These are phyloP conservation scores for Suhomyces guaymorum DNA, from an alignment of 1,139 yeast genomes.

Conservation along the genomic window DNA sequence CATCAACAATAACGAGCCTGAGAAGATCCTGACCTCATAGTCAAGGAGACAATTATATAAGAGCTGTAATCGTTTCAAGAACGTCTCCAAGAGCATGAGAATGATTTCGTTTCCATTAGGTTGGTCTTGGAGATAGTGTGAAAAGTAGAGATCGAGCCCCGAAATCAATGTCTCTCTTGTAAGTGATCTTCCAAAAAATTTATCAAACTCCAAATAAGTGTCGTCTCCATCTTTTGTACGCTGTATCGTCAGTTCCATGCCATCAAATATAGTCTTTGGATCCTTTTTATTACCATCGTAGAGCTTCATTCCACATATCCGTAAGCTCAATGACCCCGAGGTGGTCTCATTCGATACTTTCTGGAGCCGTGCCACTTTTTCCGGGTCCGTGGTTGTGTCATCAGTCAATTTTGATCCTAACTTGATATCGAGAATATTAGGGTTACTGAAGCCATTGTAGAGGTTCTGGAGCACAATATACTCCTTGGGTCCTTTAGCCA, in stretches of 20 bases:
- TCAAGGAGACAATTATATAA: conserved; percentile 63
- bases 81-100: conserved; percentile 34
- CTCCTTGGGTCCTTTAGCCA: no score
- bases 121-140: conserved; percentile 19
- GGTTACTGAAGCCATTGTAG: conserved; percentile 58
- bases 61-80: conserved; percentile 59
- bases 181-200: conserved; percentile 68
- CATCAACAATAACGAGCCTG: conserved; percentile 73
- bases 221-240: conserved; percentile 20
- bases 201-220: conserved; percentile 56
- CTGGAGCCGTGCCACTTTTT: conserved; percentile 60
- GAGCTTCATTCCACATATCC: conserved; percentile 89
- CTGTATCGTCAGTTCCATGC: conserved; percentile 16
- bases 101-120: conserved; percentile 16
- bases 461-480: conserved; percentile 77
- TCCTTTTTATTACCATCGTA: conserved; percentile 21
- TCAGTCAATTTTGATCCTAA: conserved; percentile 76
- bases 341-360: conserved; percentile 73
- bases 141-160: conserved; percentile 58
- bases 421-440: conserved; percentile 81
- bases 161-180: conserved; percentile 41
- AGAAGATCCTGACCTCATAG: conserved; percentile 64
- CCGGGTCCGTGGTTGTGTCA: conserved; percentile 50
- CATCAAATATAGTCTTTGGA: conserved; percentile 13
- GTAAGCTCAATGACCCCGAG: conserved; percentile 68